These are phyloP conservation scores for Blastobotrys terrestris DNA, from an alignment of 805 yeast species.

Conservation along the genomic window DNA sequence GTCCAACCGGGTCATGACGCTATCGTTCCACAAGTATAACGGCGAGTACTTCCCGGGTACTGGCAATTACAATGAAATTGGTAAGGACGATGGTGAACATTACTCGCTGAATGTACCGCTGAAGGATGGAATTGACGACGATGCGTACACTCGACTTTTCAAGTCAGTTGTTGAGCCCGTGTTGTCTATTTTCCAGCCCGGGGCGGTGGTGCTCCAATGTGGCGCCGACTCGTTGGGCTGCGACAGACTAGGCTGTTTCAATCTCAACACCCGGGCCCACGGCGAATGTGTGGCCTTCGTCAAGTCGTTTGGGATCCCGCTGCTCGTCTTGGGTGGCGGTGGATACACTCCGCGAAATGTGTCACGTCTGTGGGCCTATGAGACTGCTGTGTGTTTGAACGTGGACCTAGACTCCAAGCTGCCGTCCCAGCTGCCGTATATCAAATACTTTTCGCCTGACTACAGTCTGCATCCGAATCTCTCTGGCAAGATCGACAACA, in stretches of 20 bases:
- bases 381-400: constrained; percentile 80
- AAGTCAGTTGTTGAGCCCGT: constrained; percentile 86
- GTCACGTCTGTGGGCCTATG: constrained; percentile 91
- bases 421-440: constrained; percentile 70
- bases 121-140: constrained; percentile 92
- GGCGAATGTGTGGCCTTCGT: constrained; percentile 92
- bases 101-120: constrained; percentile 82
- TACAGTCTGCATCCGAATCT: constrained; percentile 77
- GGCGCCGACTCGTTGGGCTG: constrained; percentile 98
- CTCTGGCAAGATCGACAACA: constrained; percentile 78
- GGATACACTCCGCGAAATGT: constrained; percentile 98
- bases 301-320: constrained; percentile 77
- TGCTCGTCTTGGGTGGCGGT: constrained; percentile 96
- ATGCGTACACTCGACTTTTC: constrained; percentile 50
- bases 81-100: constrained; percentile 79
- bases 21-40: constrained; percentile 81
- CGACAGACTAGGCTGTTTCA: constrained; percentile 93
- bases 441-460: constrained; percentile 85
- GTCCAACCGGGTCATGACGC: constrained; percentile 86
- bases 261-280: constrained; percentile 87
- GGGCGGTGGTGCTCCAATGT: constrained; percentile 94
- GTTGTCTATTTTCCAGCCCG: constrained; percentile 81
- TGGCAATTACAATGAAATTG: constrained; percentile 78
- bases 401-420: constrained; percentile 68
- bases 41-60: constrained; percentile 94